These are phyloP conservation scores for Apiospora hydei DNA, from an alignment of 2,329 filamentous ascomycete genomes.

Conservation along the genomic window DNA sequence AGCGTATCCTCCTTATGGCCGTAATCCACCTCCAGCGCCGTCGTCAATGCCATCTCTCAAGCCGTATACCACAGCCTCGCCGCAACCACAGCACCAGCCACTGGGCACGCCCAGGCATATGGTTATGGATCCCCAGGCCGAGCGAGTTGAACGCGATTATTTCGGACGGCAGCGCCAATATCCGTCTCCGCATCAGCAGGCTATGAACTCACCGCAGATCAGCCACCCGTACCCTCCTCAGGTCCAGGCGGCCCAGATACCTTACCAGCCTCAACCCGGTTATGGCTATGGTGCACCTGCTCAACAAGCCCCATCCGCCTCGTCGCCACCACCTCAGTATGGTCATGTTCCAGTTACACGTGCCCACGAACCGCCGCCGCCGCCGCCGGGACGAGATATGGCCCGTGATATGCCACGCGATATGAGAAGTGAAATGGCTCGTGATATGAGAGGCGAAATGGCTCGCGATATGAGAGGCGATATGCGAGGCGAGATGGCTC, in stretches of 20 bases:
- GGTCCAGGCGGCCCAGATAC: constrained; percentile 44
- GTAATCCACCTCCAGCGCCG: constrained; percentile 45
- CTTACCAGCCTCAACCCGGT: constrained; percentile 53
- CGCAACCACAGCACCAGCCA: constrained; percentile 52
- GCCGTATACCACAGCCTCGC: constrained; percentile 58
- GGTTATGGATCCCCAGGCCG: constrained; percentile 45
- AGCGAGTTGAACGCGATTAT: constrained; percentile 55
- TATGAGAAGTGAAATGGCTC: constrained; percentile 18
- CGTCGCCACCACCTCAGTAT: constrained; percentile 65
- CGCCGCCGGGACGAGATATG: constrained; percentile 26
- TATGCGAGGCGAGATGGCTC: neutral
- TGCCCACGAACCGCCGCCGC: constrained; percentile 50
- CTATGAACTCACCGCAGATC: constrained; percentile 56
- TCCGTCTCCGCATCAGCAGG: constrained; percentile 42
- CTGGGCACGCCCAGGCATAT: constrained; percentile 55
- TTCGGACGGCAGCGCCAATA: constrained; percentile 49
- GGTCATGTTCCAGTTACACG: constrained; percentile 54
- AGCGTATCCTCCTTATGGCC: constrained; percentile 55
- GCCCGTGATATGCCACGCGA: constrained; percentile 26
- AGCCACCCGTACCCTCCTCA: constrained; percentile 55
- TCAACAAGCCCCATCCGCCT: constrained; percentile 49
- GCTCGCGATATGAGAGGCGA: constrained; percentile 15
- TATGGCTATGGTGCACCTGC: constrained; percentile 53
- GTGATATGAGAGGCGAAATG: constrained; percentile 16
- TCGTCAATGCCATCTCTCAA: constrained; percentile 64